phyloP scores from a whole-genome alignment of 2,329 filamentous ascomycete species.

The Trichoderma afroharzianum region DNA sequence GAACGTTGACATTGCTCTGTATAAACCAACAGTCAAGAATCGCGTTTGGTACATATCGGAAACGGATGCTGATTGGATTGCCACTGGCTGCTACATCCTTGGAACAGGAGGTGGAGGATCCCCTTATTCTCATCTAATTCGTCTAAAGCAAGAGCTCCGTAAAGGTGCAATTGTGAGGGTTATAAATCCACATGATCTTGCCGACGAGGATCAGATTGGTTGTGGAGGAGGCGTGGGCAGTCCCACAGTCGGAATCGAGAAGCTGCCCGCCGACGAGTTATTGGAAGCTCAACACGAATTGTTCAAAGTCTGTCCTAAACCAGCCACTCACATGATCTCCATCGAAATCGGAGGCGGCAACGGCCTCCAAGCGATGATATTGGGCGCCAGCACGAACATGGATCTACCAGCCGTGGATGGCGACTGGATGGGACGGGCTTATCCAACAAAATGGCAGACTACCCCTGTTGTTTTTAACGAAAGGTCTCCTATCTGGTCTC shows the following conservation, averaged over 20 bases:
- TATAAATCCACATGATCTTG: conserved; percentile 47
- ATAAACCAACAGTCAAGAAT: conserved; percentile 47
- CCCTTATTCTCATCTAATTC: conserved; percentile 50
- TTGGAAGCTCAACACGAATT: conserved; percentile 49
- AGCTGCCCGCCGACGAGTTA: conserved; percentile 55
- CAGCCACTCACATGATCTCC: conserved; percentile 56
- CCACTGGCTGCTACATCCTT: conserved; percentile 58
- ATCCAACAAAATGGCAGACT: conserved; percentile 54
- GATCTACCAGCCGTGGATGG: conserved; percentile 50
- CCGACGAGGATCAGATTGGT: conserved; percentile 49
- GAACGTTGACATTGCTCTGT: conserved; percentile 37
- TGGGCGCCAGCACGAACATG: conserved; percentile 52
- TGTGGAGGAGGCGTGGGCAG: conserved; percentile 57
- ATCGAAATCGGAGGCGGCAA: conserved; percentile 67
- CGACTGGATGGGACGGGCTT: conserved; percentile 56
- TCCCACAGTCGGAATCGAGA: conserved; percentile 59
- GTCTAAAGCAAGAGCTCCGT: conserved; percentile 48
- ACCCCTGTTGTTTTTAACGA: conserved; percentile 52
- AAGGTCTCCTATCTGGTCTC: conserved; percentile 42
- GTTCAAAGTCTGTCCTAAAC: conserved; percentile 45
- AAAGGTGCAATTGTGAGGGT: conserved; percentile 49
- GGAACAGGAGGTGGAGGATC: conserved; percentile 59
- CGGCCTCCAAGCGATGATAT: conserved; percentile 55
- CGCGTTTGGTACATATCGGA: conserved; percentile 56
- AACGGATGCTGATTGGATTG: conserved; percentile 54